Evolutionary conservation across 257 asterid species (phyloP), one percentile per base, ranked within the genome.

Genomic region (Nyctanthes arbortristis): DNA sequence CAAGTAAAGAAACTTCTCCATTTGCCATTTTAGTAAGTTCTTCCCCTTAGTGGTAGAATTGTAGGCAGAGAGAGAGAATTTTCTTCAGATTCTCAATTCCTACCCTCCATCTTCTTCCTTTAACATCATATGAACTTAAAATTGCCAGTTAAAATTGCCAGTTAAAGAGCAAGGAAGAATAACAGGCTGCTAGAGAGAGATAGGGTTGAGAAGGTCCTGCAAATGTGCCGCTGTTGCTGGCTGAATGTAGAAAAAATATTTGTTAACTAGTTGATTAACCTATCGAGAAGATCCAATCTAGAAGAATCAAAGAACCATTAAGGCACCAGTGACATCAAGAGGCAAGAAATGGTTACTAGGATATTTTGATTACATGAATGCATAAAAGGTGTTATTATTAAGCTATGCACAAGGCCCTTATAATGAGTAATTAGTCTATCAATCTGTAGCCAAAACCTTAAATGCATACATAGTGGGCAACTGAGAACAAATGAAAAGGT

Each of bases 121-220:
- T 30, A 7, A 52, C 14, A 74, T 45, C 47, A 37, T 61, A 33
- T 34, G 67, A 57, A 63, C 54, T 43, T 57, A 35, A 71, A n/a
- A n/a, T n/a, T n/a, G n/a, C n/a, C n/a, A n/a, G n/a, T n/a, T n/a
- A n/a, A 22, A 22, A 24, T 24, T 43, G 54, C 56, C 13, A 61
- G 54, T 61, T 34, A 47, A n/a, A 24, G 31, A 32, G 60, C 25
- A 16, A 47, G 24, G n/a, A 52, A 34, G 18, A n/a, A 31, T 16
- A 24, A n/a, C 27, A 52, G 29, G 4, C 0, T 5, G 59, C 30
- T 52, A 52, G 29, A 27, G 24, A 18, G 64, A 45, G 13, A 36
- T 67, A 29, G 65, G 24, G 31, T 45, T 49, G 57, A 24, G 55
- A 63, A 72, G 71, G 64, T 61, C 49, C 63, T 49, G 68, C 14